phyloP scores from a whole-genome alignment of 2,329 filamentous ascomycete species.

The Colletotrichum sp. region DNA sequence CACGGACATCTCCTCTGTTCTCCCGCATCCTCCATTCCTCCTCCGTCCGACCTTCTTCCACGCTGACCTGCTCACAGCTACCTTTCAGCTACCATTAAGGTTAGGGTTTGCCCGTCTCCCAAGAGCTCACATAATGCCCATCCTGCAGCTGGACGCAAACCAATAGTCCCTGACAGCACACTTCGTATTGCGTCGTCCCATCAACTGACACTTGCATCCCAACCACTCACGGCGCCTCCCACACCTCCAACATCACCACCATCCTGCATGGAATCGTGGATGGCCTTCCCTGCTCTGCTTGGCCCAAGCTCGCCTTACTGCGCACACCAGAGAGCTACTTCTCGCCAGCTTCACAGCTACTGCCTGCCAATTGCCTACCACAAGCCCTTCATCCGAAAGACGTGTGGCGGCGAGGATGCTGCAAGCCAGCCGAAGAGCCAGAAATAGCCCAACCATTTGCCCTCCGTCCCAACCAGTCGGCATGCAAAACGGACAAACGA shows the following conservation, averaged over 20 bases:
- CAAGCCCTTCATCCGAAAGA: not conserved
- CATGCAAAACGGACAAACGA: not conserved
- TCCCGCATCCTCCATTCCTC: not conserved
- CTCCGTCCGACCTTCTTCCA: not conserved
- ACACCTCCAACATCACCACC: not conserved
- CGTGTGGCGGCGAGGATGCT: not conserved
- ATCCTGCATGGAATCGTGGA: not conserved
- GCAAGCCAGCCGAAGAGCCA: not conserved
- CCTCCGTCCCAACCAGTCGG: not conserved
- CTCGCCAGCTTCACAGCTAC: not conserved
- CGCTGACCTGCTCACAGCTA: not conserved
- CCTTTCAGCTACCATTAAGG: not conserved
- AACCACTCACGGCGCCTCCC: not conserved
- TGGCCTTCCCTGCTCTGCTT: not conserved
- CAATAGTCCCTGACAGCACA: constrained; percentile 2
- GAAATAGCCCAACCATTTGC: not conserved
- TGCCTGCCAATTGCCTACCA: not conserved
- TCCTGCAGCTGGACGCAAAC: not conserved
- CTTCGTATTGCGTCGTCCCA: constrained; percentile 4
- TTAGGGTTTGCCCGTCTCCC: not conserved
- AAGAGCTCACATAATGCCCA: not conserved
- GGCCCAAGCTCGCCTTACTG: not conserved
- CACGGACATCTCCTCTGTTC: not conserved
- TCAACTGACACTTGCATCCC: constrained; percentile 15
- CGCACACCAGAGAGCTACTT: not conserved